These are phyloP conservation scores for Phaseolus lunatus DNA, from an alignment of 306 rosid genomes.

Conservation along the genomic window DNA sequence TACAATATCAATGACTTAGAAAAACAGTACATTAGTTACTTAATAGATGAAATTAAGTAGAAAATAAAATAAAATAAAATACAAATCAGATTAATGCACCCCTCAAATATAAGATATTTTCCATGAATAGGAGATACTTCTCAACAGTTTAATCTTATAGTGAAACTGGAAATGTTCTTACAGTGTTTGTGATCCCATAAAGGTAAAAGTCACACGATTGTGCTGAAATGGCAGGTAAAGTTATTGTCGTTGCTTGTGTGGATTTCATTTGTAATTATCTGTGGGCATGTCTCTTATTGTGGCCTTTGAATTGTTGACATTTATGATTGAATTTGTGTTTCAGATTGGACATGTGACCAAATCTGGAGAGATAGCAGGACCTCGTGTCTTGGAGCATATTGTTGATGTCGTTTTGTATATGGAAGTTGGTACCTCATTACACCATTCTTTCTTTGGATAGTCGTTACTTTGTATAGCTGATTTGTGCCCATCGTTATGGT, in stretches of 20 bases:
- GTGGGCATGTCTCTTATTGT: constrained; percentile 24
- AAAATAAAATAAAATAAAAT: too few relatives aligned
- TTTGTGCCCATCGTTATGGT: constrained; percentile 34
- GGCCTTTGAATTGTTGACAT: constrained; percentile 33
- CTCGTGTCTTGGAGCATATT: constrained; percentile 91
- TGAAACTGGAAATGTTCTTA: constrained; percentile 12
- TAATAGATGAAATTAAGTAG: neutral
- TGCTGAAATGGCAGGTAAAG: neutral
- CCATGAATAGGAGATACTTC: neutral
- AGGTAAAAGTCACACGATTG: neutral
- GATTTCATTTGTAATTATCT: constrained; percentile 27
- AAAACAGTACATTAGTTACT: neutral
- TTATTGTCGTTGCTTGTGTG: constrained; percentile 30
- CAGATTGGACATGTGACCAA: constrained; percentile 95
- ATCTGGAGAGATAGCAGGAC: constrained; percentile 96
- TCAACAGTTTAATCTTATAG: constrained; percentile 14
- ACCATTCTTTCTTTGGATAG: constrained; percentile 45
- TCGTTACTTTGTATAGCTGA: constrained; percentile 37
- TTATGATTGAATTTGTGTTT: constrained; percentile 39
- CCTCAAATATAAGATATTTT: neutral
- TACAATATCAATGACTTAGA: neutral
- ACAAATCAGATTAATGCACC: neutral
- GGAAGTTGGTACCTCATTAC: constrained; percentile 84
- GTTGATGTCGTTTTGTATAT: constrained; percentile 90
- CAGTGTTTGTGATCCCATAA: constrained; percentile 9